These are phyloP conservation scores for Bifiguratus adelaidae DNA, from an alignment of 192 early-diverging fungal genomes.

Conservation along the genomic window DNA sequence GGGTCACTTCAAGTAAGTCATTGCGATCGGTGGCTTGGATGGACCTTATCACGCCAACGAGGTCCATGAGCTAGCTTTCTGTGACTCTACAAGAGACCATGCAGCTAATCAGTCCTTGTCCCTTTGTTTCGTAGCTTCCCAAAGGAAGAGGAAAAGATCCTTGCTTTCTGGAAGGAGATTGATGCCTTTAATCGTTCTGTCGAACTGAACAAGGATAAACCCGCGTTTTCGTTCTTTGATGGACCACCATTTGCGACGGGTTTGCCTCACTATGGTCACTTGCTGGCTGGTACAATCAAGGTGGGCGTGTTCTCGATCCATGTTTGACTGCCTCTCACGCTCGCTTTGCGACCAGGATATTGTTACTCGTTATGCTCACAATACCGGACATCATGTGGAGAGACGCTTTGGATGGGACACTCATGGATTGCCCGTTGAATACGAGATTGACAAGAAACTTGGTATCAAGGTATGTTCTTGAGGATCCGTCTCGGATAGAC, in stretches of 20 bases:
- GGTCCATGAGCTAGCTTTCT: too few relatives aligned
- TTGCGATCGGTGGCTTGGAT: too few relatives aligned
- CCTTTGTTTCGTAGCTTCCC: conserved; percentile 97
- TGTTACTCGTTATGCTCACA: conserved; percentile 91
- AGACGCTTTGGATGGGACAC: conserved; percentile 97
- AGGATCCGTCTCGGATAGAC: neutral
- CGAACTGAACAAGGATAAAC: conserved; percentile 81
- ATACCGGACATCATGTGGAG: conserved; percentile 95
- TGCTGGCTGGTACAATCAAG: conserved; percentile 98
- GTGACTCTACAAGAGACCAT: too few relatives aligned
- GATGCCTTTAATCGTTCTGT: conserved; percentile 90
- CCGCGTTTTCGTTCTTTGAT: conserved; percentile 91
- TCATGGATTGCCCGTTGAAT: conserved; percentile 82
- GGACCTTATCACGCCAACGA: too few relatives aligned
- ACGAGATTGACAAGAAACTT: conserved; percentile 93
- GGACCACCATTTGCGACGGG: conserved; percentile 99
- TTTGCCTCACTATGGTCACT: conserved; percentile 95
- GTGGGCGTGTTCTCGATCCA: conserved; percentile 17
- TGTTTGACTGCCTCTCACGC: neutral
- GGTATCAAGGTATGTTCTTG: conserved; percentile 46
- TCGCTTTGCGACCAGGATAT: conserved; percentile 56
- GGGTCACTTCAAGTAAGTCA: too few relatives aligned
- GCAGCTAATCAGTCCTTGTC: too few relatives aligned
- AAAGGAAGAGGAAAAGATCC: conserved; percentile 87
- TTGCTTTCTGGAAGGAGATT: conserved; percentile 94